Evolutionary conservation across 106 monocot species (phyloP).

Genomic region (Agapanthus africanus): DNA sequence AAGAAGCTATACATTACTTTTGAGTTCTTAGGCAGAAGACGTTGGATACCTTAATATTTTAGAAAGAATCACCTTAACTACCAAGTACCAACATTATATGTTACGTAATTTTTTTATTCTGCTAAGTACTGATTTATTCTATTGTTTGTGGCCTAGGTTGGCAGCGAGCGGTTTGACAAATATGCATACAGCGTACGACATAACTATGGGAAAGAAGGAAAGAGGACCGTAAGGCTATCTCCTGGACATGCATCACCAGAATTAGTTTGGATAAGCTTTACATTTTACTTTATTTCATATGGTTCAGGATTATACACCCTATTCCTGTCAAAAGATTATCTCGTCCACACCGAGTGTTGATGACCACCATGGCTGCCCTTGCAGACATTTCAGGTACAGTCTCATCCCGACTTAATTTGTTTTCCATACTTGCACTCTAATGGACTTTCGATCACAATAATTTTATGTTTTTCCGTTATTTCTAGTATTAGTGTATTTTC

Average conservation of each 20-base stretch:
- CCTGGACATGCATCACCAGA: slow-evolving; percentile 2
- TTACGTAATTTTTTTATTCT: background rate
- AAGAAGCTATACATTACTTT: background rate
- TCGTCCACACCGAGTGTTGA: slow-evolving; percentile 68
- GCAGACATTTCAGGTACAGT: slow-evolving; percentile 76
- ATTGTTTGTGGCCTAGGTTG: slow-evolving; percentile 44
- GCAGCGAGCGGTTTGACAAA: slow-evolving; percentile 86
- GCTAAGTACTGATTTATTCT: background rate
- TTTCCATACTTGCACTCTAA: background rate
- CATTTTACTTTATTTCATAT: slow-evolving; percentile 2
- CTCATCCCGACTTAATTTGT: slow-evolving; percentile 2
- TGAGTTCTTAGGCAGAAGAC: background rate
- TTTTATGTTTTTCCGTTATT: background rate
- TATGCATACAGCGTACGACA: slow-evolving; percentile 87
- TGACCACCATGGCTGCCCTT: slow-evolving; percentile 95
- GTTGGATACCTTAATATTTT: background rate
- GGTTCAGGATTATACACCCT: slow-evolving; percentile 90
- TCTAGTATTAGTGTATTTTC: background rate
- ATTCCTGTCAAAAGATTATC: slow-evolving; percentile 95
- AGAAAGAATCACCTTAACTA: background rate
- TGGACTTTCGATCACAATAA: background rate
- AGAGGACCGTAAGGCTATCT: slow-evolving; percentile 55
- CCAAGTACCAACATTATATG: background rate
- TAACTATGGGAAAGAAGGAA: slow-evolving; percentile 98
- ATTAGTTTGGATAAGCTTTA: background rate